Percentiles rank a stretch among this genome's conserved stretches.
Conservation (phyloP, 805 yeast genomes). For the Lipomyces orientalis region DNA sequence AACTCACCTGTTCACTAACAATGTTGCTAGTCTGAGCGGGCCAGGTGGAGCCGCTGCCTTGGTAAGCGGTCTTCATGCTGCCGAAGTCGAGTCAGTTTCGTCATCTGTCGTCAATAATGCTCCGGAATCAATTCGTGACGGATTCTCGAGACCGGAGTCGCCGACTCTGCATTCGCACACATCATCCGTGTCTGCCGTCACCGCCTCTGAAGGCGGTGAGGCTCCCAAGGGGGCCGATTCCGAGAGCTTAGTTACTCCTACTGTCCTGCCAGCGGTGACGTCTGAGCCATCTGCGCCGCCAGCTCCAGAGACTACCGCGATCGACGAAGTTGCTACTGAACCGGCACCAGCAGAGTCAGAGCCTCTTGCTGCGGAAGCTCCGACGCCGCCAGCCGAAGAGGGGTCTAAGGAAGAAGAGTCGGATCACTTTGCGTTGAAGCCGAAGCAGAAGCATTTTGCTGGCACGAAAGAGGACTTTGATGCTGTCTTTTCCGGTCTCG, state of each 20-base stretch:
- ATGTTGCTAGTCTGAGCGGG: conserved; percentile 15
- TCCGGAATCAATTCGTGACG: conserved; percentile 79
- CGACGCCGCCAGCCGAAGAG: conserved; percentile 16
- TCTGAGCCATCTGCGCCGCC: neutral
- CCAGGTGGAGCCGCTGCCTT: conserved; percentile 7
- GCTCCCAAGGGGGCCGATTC: conserved; percentile 25
- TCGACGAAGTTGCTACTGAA: neutral
- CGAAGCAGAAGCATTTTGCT: conserved; percentile 12
- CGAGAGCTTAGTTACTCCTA: conserved; percentile 8
- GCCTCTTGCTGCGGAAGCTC: conserved; percentile 20
- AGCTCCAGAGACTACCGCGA: neutral
- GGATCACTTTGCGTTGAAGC: conserved; percentile 26
- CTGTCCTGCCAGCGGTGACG: neutral
- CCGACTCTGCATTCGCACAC: conserved; percentile 47
- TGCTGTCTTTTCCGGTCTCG: conserved; percentile 28
- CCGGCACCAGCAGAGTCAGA: conserved; percentile 5
- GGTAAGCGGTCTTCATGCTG: conserved; percentile 11
- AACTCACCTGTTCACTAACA: conserved; percentile 12
- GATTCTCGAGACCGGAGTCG: conserved; percentile 52
- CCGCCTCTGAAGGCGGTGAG: conserved; percentile 38
- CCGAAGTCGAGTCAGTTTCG: conserved; percentile 61
- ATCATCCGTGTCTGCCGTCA: conserved; percentile 38
- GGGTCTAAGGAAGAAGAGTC: conserved; percentile 18
- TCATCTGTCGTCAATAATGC: conserved; percentile 93
- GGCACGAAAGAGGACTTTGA: conserved; percentile 38